Evolutionary conservation across 306 rosid genomes (phyloP).

Genomic region (Vigna hirtella): DNA sequence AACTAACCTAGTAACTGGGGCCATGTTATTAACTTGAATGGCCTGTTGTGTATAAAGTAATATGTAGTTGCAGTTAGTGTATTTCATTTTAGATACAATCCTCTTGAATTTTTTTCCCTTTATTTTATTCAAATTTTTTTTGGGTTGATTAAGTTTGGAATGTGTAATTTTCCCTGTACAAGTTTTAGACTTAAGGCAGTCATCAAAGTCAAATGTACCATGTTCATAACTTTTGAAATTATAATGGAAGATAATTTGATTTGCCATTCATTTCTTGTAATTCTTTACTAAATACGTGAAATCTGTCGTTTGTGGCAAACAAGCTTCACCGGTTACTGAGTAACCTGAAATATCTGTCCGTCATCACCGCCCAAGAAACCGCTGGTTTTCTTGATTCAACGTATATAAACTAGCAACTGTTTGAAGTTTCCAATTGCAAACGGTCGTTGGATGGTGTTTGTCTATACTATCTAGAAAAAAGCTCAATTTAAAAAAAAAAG

Average conservation of each 20-base stretch:
- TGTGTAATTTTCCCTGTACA: constrained; percentile 45
- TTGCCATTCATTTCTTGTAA: not conserved
- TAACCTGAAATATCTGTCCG: not conserved
- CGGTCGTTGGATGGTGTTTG: not conserved
- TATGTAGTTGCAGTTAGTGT: constrained; percentile 53
- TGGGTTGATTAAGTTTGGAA: constrained; percentile 35
- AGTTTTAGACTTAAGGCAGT: constrained; percentile 37
- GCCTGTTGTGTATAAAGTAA: constrained; percentile 63
- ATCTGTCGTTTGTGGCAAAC: not conserved
- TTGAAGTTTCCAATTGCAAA: not conserved
- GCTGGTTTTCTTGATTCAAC: not conserved
- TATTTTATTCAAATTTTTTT: constrained; percentile 18
- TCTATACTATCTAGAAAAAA: not conserved
- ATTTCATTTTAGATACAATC: constrained; percentile 42
- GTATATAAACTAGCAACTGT: not conserved
- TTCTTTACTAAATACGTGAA: constrained; percentile 16
- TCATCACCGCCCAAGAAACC: not conserved
- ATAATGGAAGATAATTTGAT: constrained; percentile 35
- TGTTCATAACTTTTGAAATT: constrained; percentile 37
- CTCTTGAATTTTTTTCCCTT: constrained; percentile 10
- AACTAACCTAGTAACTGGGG: constrained; percentile 57
- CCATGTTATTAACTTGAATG: constrained; percentile 51
- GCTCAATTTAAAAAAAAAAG: too few relatives aligned
- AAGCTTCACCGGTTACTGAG: not conserved
- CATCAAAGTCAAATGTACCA: constrained; percentile 40